Evolutionary conservation across 179 eudicot species (phyloP).

Genomic region (Camellia oleifera): DNA sequence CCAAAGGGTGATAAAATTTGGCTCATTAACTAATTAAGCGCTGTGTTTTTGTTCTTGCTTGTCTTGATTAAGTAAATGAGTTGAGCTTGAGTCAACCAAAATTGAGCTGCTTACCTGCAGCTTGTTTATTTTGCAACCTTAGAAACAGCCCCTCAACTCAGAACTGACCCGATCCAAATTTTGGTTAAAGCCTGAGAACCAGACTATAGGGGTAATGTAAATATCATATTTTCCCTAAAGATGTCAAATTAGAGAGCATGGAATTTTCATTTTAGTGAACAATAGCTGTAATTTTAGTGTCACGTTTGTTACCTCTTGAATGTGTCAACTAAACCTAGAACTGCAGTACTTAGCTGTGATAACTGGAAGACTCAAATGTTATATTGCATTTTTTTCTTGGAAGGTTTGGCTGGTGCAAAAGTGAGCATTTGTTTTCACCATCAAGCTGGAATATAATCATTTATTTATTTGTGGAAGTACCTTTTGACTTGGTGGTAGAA

Average conservation of each 20-base stretch:
- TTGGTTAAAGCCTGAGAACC: not conserved
- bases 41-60: not conserved
- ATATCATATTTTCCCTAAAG: not conserved
- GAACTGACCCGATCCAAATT: not conserved
- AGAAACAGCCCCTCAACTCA: not conserved
- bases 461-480: not conserved
- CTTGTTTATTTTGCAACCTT: not conserved
- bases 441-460: not conserved
- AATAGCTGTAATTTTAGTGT: no score
- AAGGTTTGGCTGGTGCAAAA: slow-evolving; percentile 2
- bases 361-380: not conserved
- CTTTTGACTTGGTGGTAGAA: no score
- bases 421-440: not conserved
- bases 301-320: no score
- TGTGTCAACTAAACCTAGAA: not conserved
- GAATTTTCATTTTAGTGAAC: not conserved
- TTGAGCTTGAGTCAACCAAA: not conserved
- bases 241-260: not conserved
- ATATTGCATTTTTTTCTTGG: not conserved
- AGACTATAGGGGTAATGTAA: not conserved
- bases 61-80: not conserved
- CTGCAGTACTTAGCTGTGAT: not conserved
- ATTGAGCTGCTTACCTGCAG: not conserved
- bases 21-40: not conserved
- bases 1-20: not conserved